Base-by-base conservation (phyloP, 2,329 filamentous ascomycete genomes). In the Claviceps monticola region DNA sequence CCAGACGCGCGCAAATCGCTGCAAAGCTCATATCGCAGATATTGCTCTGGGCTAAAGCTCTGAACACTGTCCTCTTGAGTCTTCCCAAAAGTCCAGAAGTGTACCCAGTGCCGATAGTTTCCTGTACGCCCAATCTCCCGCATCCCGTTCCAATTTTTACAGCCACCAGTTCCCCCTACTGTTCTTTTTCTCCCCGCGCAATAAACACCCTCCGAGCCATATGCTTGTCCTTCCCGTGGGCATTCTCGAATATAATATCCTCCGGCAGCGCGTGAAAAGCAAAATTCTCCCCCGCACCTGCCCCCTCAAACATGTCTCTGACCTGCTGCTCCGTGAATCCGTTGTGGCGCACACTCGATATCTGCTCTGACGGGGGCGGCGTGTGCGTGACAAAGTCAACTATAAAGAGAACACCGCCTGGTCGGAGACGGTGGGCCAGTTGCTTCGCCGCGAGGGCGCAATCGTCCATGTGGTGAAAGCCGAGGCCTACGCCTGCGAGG, bases 391-490 rank as follows among this genome's bases (percentile, higher is more conserved):
- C 60, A 54, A 88, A 82, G 61, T 89, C 85, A 46, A 84, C 68
- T 51, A 89, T 77, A 48, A 87, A 67, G 45, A 87, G 68, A 1
- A 82, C 76, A 11, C 86, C 86, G 3, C 83, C 83, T 2, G 76
- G 74, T 56, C 74, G 76, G 53, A 90, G 68, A 9, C 84, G 75
- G 60, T 78, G 71, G 4, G 73, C 78, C 38, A 90, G 68, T 47
- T 76, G 71, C 55, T 68, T 68, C 5, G 83, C 74, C 0, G 81
- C 79, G 34, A 82, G 67, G 2, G 69, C 71, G 4, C 83, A 79
- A 59, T 88, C 73, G 54, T 79, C 76, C 51, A 87, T 83, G 63
- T 87, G 83, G 64, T 85, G 82, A 56, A 83, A 76, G 1, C 78
- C 81, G 44, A 80, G 66, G 37, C 80, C 80, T 17, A 86, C 76